A percentile compares a stretch with the other conserved stretches of the same genome.
Evolutionary conservation across 495 filamentous ascomycete genomes (phyloP).

Genomic region (Achaetomiella virescens): DNA sequence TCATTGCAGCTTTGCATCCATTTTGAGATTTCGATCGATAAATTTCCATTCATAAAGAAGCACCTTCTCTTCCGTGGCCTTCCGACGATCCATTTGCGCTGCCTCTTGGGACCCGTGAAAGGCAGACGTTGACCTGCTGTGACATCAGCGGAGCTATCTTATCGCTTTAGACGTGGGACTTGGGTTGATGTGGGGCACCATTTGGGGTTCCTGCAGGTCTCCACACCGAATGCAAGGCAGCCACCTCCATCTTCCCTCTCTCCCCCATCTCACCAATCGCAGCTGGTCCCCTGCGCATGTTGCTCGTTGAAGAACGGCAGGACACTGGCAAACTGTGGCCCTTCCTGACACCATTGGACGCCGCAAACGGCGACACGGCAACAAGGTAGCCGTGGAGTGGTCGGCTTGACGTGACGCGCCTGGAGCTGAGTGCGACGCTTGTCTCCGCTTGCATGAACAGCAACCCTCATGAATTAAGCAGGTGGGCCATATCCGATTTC

Average conservation of each 20-base stretch:
- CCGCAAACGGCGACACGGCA: background rate
- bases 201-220: slow-evolving; percentile 9
- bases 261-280: background rate
- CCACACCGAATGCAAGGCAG: background rate
- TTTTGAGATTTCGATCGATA: no score
- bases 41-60: no score
- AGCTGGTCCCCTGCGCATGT: background rate
- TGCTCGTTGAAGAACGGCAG: background rate
- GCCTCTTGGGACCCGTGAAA: no score
- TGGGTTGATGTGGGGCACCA: no score
- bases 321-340: background rate
- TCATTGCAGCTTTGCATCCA: no score
- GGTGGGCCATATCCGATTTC: background rate
- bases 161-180: no score
- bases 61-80: no score
- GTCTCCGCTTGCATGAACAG: slow-evolving; percentile 3
- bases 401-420: slow-evolving; percentile 1
- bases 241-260: background rate
- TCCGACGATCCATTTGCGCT: no score
- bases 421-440: background rate
- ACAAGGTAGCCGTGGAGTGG: slow-evolving; percentile 2
- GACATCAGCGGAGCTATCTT: no score
- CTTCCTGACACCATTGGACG: background rate
- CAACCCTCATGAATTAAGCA: background rate
- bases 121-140: no score